Conservation (phyloP, 2,329 filamentous ascomycete species). For the Penicillium concentricum region DNA sequence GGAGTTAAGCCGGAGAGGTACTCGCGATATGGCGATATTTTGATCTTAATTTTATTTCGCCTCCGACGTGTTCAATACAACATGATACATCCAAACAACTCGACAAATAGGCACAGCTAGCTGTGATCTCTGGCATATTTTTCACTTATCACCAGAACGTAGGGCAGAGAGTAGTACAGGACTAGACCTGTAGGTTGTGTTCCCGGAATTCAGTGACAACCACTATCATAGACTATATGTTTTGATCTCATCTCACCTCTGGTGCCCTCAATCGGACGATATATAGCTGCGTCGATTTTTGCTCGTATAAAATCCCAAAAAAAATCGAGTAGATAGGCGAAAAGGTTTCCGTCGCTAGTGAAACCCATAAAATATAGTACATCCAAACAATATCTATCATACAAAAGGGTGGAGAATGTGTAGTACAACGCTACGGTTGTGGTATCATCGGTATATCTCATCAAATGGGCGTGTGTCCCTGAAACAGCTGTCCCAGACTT, state of each 20-base stretch:
- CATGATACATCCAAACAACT: background rate
- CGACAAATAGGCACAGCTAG: background rate
- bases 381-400: constrained; percentile 22
- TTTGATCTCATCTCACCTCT: background rate
- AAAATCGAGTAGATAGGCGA: background rate
- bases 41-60: constrained; percentile 18
- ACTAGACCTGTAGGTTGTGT: background rate
- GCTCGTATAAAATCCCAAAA: background rate
- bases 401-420: constrained; percentile 11
- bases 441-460: constrained; percentile 74
- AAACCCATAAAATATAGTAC: constrained; percentile 25
- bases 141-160: background rate
- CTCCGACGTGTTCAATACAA: constrained; percentile 1
- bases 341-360: background rate
- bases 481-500: constrained; percentile 99
- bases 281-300: background rate
- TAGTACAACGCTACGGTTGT: constrained; percentile 1
- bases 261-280: background rate
- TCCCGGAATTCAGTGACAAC: background rate
- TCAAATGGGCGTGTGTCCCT: constrained; percentile 92
- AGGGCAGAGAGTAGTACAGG: background rate
- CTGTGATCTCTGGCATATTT: background rate
- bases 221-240: background rate
- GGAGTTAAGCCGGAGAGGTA: constrained; percentile 13
- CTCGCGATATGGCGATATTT: constrained; percentile 19